Evolutionary conservation across 108 stramenopile species (phyloP), one percentile per base, ranked within the genome.

Genomic region (Mediolabrus comicus): DNA sequence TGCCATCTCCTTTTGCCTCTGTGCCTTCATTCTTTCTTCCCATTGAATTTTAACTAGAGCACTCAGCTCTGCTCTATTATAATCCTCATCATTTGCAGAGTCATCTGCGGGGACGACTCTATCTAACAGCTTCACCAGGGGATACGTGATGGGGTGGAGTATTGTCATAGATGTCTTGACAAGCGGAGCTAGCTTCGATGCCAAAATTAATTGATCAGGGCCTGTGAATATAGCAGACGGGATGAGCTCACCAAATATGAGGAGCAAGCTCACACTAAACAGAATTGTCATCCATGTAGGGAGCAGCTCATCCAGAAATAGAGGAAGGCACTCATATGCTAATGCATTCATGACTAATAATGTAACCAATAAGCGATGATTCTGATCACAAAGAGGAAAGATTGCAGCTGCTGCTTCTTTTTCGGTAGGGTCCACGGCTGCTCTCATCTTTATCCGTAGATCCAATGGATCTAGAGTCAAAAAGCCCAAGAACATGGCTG

Each of bases 331-430:
- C 72, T 97, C 92, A 62, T 89, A 91, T n/a, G 88, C 84, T 3
- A 87, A 33, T 11, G 95, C 86, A 82, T 97, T 96, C 64, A 92
- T 80, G n/a, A 96, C 70, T 7, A 97, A 78, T 10, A 97, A 75
- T 6, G 94, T 96, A 25, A 94, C 92, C 11, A 97, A 81, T 3
- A 96, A 75, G 26, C 83, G 84, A 81, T 97, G 97, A 33, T 92
- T 91, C 34, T 85, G 63, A 58, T 77, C 38, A 8, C 86, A 72
- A 36, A 89, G n/a, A 2, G 88, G 86, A 17, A 75, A 68, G 28
- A 86, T 54, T 0, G 65, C 36, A 19, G 72, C 55, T 1, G 88
- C 85, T 22, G 79, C 67, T 25, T 33, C 43, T 38, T 60, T 33
- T 56, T 86, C 84, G 25, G 76, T 71, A 14, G 70, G 74, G 57